Base-by-base conservation (phyloP, 129 eudicot genomes). In the Solidago caesia region DNA sequence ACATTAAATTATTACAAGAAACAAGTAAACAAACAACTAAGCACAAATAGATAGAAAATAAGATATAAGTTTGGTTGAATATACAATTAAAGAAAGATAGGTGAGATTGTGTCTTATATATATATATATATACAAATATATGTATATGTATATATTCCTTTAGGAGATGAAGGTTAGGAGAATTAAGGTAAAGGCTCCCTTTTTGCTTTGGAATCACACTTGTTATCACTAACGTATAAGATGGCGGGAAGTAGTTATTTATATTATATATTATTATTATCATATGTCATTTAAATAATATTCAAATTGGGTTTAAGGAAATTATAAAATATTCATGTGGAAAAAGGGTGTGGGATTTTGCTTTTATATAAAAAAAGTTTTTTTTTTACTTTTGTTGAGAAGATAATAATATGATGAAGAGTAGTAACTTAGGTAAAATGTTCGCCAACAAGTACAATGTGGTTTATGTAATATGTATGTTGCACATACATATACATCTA, bases 151-250 rank as follows among this genome's bases (percentile, higher is more conserved):
- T 21, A 21, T 21, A 21, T 21, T 21, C 21, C 21, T 21, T 21
- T 21, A 21, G 75, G 81, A 78, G 93, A 92, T 86, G 74, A 84
- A 81, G 78, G 86, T 86, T 89, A 91, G 96, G 96, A 88, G 80
- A 64, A 79, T 71, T 43, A 81, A 58, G 71, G 64, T 67, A 78
- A 77, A 80, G 81, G 89, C 97, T 86, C 95, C 86, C 96, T 89
- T 92, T 89, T 79, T 91, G 87, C 87, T 84, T 71, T 76, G 74
- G 14, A 39, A 63, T 77, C 88, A 81, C 85, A 77, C 85, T 75
- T 73, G 74, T 83, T 71, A 60, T 74, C 80, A 65, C 80, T 84
- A 80, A 84, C 78, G 84, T 75, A 92, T 84, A 82, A 81, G 75
- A 81, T 87, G 94, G 89, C 82, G 96, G 89, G 80, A 70, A 79